phyloP scores from a whole-genome alignment of 208 protist genomes.

The Zelonia costaricensis region DNA sequence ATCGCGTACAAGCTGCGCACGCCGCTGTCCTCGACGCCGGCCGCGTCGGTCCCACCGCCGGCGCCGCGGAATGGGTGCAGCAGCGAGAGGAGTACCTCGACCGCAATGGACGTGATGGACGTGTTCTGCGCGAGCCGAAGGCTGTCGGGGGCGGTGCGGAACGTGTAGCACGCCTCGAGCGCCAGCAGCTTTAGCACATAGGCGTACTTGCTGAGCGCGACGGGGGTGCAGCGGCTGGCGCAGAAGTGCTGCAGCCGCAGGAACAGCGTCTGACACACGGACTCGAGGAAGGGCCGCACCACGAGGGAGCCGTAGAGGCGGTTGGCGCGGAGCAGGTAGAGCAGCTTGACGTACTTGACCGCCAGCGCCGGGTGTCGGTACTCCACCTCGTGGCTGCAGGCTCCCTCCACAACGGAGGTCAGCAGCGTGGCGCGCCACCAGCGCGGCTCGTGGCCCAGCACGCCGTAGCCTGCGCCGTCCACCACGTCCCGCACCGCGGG shows the following conservation, averaged over 20 bases:
- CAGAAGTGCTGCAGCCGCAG: constrained; percentile 55
- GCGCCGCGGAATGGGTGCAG: constrained; percentile 26
- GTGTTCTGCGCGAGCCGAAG: constrained; percentile 29
- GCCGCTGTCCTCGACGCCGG: neutral
- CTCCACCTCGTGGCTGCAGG: constrained; percentile 46
- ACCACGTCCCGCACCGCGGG: constrained; percentile 21
- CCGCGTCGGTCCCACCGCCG: neutral
- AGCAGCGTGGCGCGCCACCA: constrained; percentile 42
- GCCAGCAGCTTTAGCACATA: constrained; percentile 86
- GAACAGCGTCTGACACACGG: constrained; percentile 65
- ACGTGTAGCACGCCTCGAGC: constrained; percentile 62
- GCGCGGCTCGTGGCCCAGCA: neutral
- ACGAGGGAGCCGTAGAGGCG: constrained; percentile 44
- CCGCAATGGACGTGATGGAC: constrained; percentile 38
- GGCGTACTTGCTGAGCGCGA: constrained; percentile 85
- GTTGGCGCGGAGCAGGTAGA: constrained; percentile 75
- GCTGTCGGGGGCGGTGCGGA: constrained; percentile 35
- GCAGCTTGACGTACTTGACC: constrained; percentile 83
- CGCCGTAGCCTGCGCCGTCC: neutral
- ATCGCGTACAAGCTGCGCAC: neutral
- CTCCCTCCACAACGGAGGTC: constrained; percentile 67
- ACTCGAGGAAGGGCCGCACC: constrained; percentile 54
- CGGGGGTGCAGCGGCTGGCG: constrained; percentile 42
- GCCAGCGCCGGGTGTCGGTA: constrained; percentile 48
- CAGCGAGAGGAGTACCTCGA: constrained; percentile 52